A percentile compares a stretch with the other conserved stretches of the same genome.
Conservation (phyloP, 306 rosid species). For the Malus sylvestris region DNA sequence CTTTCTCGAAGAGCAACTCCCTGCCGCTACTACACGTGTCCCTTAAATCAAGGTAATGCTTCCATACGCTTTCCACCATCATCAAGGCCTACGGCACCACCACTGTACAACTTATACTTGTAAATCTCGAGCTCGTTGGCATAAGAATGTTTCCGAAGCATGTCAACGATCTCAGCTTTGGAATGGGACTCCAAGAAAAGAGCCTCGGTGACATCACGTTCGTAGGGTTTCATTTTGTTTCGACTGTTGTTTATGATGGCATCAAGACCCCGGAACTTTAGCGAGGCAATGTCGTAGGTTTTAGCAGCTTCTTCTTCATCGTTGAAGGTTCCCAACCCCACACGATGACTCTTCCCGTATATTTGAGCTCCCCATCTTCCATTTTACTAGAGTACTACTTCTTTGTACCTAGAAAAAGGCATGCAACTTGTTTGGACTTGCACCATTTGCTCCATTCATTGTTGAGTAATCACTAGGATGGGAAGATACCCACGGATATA, state of each 20-base stretch:
- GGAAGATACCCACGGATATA: no score
- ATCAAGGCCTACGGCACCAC: background rate
- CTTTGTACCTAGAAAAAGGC: slow-evolving; percentile 30
- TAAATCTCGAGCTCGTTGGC: slow-evolving; percentile 25
- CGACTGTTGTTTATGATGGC: no score
- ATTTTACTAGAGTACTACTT: slow-evolving; percentile 38
- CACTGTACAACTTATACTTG: background rate
- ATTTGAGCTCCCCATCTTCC: slow-evolving; percentile 46
- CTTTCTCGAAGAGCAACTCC: slow-evolving; percentile 31
- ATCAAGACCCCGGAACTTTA: background rate
- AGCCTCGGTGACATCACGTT: no score
- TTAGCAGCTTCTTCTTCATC: slow-evolving; percentile 31
- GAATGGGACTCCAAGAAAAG: no score
- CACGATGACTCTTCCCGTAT: slow-evolving; percentile 37
- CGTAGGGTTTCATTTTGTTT: no score
- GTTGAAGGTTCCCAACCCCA: slow-evolving; percentile 39
- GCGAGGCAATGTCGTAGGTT: slow-evolving; percentile 35
- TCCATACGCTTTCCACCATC: background rate
- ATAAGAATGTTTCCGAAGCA: slow-evolving; percentile 38
- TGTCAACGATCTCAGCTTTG: no score
- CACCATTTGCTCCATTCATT: no score
- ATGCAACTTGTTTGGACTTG: slow-evolving; percentile 18
- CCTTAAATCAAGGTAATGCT: background rate
- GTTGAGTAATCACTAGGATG: no score
- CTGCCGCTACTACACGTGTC: background rate